phyloP scores from a whole-genome alignment of 2,329 filamentous ascomycete genomes.

The Fonsecaea nubica region DNA sequence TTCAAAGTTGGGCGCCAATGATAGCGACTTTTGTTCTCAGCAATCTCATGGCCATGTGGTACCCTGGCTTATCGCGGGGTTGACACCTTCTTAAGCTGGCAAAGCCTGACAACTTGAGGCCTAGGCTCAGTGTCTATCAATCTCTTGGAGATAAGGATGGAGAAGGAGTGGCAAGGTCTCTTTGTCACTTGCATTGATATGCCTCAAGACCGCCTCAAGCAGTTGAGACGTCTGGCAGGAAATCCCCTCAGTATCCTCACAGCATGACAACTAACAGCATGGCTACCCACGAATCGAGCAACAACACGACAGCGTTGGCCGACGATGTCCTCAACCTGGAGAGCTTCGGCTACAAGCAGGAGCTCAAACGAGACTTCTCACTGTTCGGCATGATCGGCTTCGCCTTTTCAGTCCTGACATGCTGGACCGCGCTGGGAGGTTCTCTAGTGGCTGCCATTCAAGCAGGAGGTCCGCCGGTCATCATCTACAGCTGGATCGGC shows the following conservation, averaged over 20 bases:
- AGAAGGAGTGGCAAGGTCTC: constrained; percentile 12
- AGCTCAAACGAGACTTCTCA: constrained; percentile 63
- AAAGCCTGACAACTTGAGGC: constrained; percentile 5
- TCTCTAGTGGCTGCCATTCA: constrained; percentile 63
- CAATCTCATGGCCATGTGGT: neutral
- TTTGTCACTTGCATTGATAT: constrained; percentile 15
- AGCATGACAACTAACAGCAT: neutral
- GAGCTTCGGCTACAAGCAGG: constrained; percentile 43
- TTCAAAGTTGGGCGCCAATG: constrained; percentile 2
- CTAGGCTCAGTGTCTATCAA: neutral
- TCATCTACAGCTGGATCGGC: constrained; percentile 64
- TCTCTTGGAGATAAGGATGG: constrained; percentile 18
- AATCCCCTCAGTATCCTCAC: neutral
- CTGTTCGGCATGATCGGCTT: constrained; percentile 66
- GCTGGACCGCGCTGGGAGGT: constrained; percentile 64
- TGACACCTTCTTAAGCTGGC: constrained; percentile 8
- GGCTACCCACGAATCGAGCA: constrained; percentile 15
- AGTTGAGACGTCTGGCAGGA: constrained; percentile 8
- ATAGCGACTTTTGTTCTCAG: neutral
- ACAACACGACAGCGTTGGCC: constrained; percentile 8
- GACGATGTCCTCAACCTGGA: constrained; percentile 25
- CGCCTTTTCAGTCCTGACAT: constrained; percentile 64
- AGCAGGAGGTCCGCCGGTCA: constrained; percentile 64
- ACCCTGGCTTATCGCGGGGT: constrained; percentile 5
- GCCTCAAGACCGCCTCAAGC: constrained; percentile 1